Evolutionary conservation across 495 filamentous ascomycete genomes (phyloP), one percentile per base, ranked within the genome.

Genomic region (Penicillium robsamsonii): DNA sequence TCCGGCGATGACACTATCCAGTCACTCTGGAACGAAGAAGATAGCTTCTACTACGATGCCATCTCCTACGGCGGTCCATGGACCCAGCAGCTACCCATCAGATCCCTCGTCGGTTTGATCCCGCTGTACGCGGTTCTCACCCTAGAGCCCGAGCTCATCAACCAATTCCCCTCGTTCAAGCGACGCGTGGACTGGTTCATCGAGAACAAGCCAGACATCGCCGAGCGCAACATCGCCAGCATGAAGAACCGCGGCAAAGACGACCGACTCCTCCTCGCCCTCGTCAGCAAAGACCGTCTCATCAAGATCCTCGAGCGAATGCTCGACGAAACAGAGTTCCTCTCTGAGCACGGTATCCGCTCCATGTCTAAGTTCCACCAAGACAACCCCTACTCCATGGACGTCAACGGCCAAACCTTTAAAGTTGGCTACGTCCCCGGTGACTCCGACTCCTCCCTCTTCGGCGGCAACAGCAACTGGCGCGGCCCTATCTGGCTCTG

Each of bases 401-500:
- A 95, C 48, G 93, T 97, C 55, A 96, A 97, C 58, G 91, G 90
- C 8, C 90, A 96, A 68, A 81, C 80, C 31, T 97, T 96, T 75
- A 85, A 85, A 55, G 93, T 97, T 31, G 82, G 84, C 60, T 97
- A 97, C 60, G 85, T 97, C 17, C 86, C 94, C 8, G 94, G 93
- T 15, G 94, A 97, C 66, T 96, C 93, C 1, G 91, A 97, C 75
- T 94, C 89, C 61, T 86, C 88, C 4, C 80, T 97, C 12, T 97
- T 97, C 64, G 93, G 93, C 38, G 93, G 93, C 30, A 97, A 97
- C 79, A 96, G 91, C 72, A 97, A 97, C 73, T 97, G 93, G 93
- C 84, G 93, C 61, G 82, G 87, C 2, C 93, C 94, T 0, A 92
- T 96, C 63, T 97, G 93, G 93, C 78, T 97, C 25, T 94, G 91